phyloP scores from a whole-genome alignment of 2,329 filamentous ascomycete genomes.

The Myriosclerotinia duriaeana region DNA sequence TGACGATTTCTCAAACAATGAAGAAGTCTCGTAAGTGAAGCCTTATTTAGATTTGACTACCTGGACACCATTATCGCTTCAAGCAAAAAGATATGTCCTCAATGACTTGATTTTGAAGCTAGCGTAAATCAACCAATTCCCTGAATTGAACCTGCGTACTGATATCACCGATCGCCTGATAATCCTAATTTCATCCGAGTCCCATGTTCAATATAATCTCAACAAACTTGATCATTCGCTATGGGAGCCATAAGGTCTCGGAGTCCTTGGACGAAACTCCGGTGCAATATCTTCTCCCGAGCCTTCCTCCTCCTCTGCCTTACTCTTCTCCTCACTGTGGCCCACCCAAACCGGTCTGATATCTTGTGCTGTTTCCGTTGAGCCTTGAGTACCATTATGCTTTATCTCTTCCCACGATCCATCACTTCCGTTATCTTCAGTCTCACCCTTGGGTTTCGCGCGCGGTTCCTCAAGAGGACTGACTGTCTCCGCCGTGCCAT shows the following conservation, averaged over 20 bases:
- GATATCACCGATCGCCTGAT: background rate
- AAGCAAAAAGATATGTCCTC: background rate
- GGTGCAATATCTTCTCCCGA: constrained; percentile 13
- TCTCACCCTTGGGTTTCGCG: background rate
- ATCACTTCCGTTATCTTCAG: constrained; percentile 5
- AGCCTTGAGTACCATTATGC: background rate
- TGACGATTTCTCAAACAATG: background rate
- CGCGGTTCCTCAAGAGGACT: background rate
- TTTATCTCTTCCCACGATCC: constrained; percentile 17
- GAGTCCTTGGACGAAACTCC: constrained; percentile 19
- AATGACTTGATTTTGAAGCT: background rate
- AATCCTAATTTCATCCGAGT: background rate
- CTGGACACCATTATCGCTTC: background rate
- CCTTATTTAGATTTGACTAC: background rate
- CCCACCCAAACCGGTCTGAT: background rate
- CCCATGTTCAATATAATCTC: too few species aligned
- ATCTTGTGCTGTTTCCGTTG: background rate
- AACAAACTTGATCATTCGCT: background rate
- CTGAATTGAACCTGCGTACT: background rate
- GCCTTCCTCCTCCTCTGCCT: background rate
- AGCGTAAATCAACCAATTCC: background rate
- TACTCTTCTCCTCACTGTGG: background rate
- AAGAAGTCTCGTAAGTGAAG: background rate
- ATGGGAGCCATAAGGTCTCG: constrained; percentile 14
- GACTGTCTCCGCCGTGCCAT: background rate